A percentile compares a stretch with the other conserved stretches of the same genome.
phyloP scores from a whole-genome alignment of 164 flowering plant species.

The Magnolia officinalis region DNA sequence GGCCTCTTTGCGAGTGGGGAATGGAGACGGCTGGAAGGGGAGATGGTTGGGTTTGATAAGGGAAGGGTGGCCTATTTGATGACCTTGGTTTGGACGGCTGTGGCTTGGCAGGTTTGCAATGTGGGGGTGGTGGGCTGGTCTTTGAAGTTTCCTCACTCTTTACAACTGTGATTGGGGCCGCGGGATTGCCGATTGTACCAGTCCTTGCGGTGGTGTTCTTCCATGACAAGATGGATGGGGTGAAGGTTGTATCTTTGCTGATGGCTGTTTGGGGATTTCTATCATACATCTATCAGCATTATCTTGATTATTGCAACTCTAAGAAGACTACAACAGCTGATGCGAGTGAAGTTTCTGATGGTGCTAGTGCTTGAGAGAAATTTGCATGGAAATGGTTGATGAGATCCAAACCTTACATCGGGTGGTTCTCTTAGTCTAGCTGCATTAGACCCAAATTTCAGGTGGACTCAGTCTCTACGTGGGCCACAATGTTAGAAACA shows the following conservation, averaged over 20 bases:
- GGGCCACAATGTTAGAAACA: too few species aligned
- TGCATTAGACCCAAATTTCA: too few species aligned
- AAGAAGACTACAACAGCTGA: background rate
- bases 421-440: too few species aligned
- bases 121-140: slow-evolving; percentile 18
- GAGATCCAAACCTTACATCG: too few species aligned
- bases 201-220: slow-evolving; percentile 24
- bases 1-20: slow-evolving; percentile 33
- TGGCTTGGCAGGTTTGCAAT: background rate
- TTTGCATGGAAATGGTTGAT: background rate
- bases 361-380: background rate
- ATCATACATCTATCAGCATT: slow-evolving; percentile 30
- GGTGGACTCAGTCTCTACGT: too few species aligned
- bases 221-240: slow-evolving; percentile 34
- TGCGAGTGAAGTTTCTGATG: background rate
- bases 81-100: slow-evolving; percentile 8
- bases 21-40: slow-evolving; percentile 21
- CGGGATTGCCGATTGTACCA: slow-evolving; percentile 22
- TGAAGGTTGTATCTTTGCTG: slow-evolving; percentile 30
- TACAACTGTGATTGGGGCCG: background rate
- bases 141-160: slow-evolving; percentile 27
- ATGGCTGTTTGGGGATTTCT: slow-evolving; percentile 28
- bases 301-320: slow-evolving; percentile 20
- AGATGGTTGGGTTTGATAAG: slow-evolving; percentile 25
- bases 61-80: slow-evolving; percentile 6